Evolutionary conservation across 139 green algal genomes (phyloP).

Genomic region (Chlamydomonas asymmetrica): DNA sequence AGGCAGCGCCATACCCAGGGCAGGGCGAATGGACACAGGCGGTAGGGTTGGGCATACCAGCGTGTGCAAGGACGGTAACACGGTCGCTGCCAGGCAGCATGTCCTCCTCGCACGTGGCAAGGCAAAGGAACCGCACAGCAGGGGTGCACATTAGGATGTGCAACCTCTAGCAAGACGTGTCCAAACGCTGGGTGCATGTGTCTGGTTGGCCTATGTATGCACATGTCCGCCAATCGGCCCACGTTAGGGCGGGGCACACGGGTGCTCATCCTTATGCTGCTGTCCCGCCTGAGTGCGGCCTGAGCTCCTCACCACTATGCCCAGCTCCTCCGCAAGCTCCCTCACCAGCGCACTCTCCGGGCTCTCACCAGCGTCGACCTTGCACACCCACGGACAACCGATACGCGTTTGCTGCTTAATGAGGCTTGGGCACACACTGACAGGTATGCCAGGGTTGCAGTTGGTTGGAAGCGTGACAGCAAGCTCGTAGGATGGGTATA

Average conservation of each 20-base stretch:
- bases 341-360: constrained; percentile 64
- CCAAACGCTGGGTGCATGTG: too few species aligned
- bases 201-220: too few species aligned
- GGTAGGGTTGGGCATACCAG: too few species aligned
- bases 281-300: too few species aligned
- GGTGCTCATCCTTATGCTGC: not conserved
- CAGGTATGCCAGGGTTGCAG: not conserved
- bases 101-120: too few species aligned
- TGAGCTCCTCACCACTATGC: constrained; percentile 50
- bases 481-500: not conserved
- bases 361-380: constrained; percentile 54
- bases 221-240: too few species aligned
- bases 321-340: constrained; percentile 75
- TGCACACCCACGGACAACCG: not conserved
- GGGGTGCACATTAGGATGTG: too few species aligned
- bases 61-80: not conserved
- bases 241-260: too few species aligned
- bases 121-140: too few species aligned
- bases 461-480: not conserved
- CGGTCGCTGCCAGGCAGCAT: too few species aligned
- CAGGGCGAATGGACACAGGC: not conserved
- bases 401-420: not conserved
- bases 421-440: not conserved
- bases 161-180: too few species aligned
- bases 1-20: not conserved